A percentile compares a stretch with the other conserved stretches of the same genome.
phyloP scores from a whole-genome alignment of 148 eudicot species.

The Arbutus unedo region DNA sequence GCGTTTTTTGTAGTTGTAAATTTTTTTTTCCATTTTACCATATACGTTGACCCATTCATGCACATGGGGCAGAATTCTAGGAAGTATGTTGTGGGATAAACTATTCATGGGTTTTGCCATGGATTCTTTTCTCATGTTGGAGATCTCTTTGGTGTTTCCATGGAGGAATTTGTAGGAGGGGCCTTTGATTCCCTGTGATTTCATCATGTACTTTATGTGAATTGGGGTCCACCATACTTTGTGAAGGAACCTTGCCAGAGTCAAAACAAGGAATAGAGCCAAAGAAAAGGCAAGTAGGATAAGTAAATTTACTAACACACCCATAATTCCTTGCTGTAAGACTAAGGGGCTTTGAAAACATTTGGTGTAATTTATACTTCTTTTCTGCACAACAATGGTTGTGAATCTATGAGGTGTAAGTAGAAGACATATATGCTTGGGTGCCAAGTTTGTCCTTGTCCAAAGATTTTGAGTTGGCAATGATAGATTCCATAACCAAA shows the following conservation, averaged over 20 bases:
- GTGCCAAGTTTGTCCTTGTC: too few species aligned
- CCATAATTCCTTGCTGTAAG: neutral
- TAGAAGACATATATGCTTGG: too few species aligned
- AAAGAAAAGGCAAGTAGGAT: neutral
- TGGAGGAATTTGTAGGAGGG: constrained; percentile 8
- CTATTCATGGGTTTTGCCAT: neutral
- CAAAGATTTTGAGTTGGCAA: too few species aligned
- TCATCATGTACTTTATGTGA: neutral
- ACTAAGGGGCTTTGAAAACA: too few species aligned
- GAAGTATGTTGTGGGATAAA: constrained; percentile 1
- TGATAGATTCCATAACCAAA: too few species aligned
- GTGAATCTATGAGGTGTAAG: too few species aligned
- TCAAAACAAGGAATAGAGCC: neutral
- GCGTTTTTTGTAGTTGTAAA: too few species aligned
- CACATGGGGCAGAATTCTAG: constrained; percentile 3
- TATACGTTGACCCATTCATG: neutral
- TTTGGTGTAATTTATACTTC: too few species aligned
- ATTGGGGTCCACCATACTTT: constrained; percentile 16
- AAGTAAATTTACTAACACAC: neutral
- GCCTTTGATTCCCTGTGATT: neutral
- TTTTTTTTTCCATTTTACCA: neutral
- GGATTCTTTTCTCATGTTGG: neutral
- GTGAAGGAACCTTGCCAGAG: neutral
- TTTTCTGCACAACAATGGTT: too few species aligned
- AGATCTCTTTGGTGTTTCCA: constrained; percentile 2